A percentile compares a stretch with the other conserved stretches of the same genome.
phyloP scores from a whole-genome alignment of 2,329 filamentous ascomycete genomes.

The Septoria petroselini region DNA sequence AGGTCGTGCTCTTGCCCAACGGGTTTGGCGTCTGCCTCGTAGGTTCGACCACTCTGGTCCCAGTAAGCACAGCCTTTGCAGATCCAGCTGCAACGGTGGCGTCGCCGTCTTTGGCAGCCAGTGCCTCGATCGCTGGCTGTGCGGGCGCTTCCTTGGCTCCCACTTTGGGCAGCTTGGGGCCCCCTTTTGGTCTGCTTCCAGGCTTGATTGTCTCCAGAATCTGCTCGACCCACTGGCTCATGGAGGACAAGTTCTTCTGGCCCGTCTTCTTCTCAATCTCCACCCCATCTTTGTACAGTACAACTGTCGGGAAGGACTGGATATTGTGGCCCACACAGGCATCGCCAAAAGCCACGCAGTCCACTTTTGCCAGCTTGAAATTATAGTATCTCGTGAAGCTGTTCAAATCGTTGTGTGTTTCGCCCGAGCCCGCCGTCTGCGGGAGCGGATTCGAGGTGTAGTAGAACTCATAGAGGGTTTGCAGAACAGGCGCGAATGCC shows the following conservation, averaged over 20 bases:
- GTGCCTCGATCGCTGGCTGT: constrained; percentile 29
- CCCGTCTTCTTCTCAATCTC: constrained; percentile 63
- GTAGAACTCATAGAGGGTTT: constrained; percentile 94
- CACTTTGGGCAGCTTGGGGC: constrained; percentile 66
- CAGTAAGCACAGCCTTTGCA: constrained; percentile 48
- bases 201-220: constrained; percentile 74
- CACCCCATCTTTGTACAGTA: constrained; percentile 76
- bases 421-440: constrained; percentile 46
- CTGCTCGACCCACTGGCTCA: constrained; percentile 72
- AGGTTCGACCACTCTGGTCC: constrained; percentile 44
- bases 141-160: constrained; percentile 53
- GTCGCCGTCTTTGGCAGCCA: constrained; percentile 30
- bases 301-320: constrained; percentile 69
- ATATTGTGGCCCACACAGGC: constrained; percentile 69
- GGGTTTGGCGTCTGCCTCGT: constrained; percentile 65
- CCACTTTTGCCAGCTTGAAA: constrained; percentile 80
- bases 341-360: constrained; percentile 81
- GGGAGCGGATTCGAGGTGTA: constrained; percentile 74
- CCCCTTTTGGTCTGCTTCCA: constrained; percentile 68
- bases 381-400: constrained; percentile 80
- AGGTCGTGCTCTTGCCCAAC: constrained; percentile 67
- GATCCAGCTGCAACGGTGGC: constrained; percentile 33
- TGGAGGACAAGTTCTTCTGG: constrained; percentile 60
- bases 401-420: constrained; percentile 52
- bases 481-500: constrained; percentile 76